Evolutionary conservation across 116 monocot genomes (phyloP), one percentile per base, ranked within the genome.

Genomic region (Iris pallida): DNA sequence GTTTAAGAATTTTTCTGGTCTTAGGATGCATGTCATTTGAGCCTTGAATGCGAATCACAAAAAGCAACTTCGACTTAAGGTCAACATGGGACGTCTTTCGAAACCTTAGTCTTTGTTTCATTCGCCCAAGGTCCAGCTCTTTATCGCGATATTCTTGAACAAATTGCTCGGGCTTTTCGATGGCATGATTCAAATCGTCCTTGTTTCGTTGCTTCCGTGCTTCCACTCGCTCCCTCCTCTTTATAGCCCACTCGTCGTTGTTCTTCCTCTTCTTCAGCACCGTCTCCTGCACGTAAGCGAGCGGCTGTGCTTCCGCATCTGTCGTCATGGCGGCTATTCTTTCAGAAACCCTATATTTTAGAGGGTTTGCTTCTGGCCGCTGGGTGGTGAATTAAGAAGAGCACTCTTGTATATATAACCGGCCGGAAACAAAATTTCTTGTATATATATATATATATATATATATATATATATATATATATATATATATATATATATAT

Each of bases 241-340:
- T 82, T 19, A 89, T 45, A 8, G 84, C 87, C 85, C 83, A 89
- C n/a, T 87, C 82, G 12, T 84, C 84, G 48, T 89, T 94, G 40
- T 66, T 71, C 59, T 85, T 94, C 53, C 89, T 82, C 40, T 89
- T 94, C 85, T 87, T 89, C 68, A 94, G 73, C 64, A 89, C 89
- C 13, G 77, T 87, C 79, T 94, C 93, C 7, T 78, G 41, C 1
- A 89, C 80, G 55, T 87, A 87, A 3, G 73, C 45, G 0, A 94
- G 89, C 5, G 66, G 58, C 13, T 51, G 67, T 17, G 77, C 58
- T 6, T 49, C 15, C 9, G 74, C 93, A 59, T 75, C 85, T 0
- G 54, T 80, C 45, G 77, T 67, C 82, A 88, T 88, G 57, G 41
- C 9, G 44, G 16, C n/a, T n/a, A n/a, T n/a, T n/a, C n/a, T n/a